Evolutionary conservation across 2,329 filamentous ascomycete genomes (phyloP), one percentile per base, ranked within the genome.

Genomic region (Colletotrichum tropicale): DNA sequence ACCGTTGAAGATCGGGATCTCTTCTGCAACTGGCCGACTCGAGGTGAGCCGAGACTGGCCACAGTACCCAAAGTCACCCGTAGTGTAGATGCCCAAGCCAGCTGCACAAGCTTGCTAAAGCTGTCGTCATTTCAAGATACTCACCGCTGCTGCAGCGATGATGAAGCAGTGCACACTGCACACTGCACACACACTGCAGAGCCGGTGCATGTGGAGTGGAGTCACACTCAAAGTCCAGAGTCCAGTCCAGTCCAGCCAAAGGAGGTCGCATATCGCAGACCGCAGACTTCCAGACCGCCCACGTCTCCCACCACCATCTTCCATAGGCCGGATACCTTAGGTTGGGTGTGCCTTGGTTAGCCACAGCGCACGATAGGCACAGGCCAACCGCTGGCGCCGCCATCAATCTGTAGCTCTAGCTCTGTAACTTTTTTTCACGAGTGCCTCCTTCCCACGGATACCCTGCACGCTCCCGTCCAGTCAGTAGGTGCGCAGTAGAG

Each of bases 121-220:
- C 68, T 76, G 74, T 69, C 74, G 74, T 76, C 74, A 76, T 76
- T 69, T 56, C 26, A 30, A 61, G 32, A 58, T 38, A 66, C 73
- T 73, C 70, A 76, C 74, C 74, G 74, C 74, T 65, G 43, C n/a
- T 48, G 43, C 43, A 48, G 18, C 43, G 74, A 58, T 75, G 74
- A 75, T 61, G 70, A 73, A 65, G 74, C 67, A 62, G n/a, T 61
- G 18, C 43, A 48, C 43, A 62, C 28, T 61, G 18, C 43, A 48
- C 43, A 1, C 43, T 48, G 43, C 43, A 48, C 43, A 6, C 43
- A 48, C 43, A 8, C n/a, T 21, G 43, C 43, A 21, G 43, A 52
- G 43, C 43, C 43, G 43, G 43, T 52, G 43, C 43, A 52, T 52
- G 58, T 48, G 32, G 32, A 70, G 66, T 52, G 34, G 70, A 55